These are phyloP conservation scores for Tetraselmis striata DNA, from an alignment of 139 green algal genomes.

Conservation along the genomic window DNA sequence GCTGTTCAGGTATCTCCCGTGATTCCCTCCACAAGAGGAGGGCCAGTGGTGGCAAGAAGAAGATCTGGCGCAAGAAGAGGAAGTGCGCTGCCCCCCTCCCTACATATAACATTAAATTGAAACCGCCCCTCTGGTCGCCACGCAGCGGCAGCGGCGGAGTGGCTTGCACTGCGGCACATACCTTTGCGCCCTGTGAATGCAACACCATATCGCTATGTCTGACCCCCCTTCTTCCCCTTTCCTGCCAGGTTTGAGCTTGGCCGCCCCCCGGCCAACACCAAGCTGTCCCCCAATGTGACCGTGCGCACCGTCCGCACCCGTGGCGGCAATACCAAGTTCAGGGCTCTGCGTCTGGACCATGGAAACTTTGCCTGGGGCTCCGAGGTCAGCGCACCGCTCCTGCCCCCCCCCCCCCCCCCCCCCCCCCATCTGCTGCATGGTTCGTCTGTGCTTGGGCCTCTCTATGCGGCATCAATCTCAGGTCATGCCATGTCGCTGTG, in stretches of 20 bases:
- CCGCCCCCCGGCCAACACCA: constrained; percentile 89
- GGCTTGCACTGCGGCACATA: too few relatives aligned
- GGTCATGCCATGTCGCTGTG: too few relatives aligned
- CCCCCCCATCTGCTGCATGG: too few relatives aligned
- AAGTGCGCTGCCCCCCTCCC: constrained; percentile 69
- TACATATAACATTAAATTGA: too few relatives aligned
- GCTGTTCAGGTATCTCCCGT: constrained; percentile 93
- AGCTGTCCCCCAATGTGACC: constrained; percentile 85
- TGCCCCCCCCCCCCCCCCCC: too few relatives aligned
- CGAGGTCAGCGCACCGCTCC: constrained; percentile 53
- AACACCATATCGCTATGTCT: too few relatives aligned
- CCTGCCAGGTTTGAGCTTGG: constrained; percentile 92
- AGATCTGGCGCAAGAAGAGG: constrained; percentile 96
- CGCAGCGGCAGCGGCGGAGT: too few relatives aligned
- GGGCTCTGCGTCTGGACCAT: constrained; percentile 89
- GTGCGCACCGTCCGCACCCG: constrained; percentile 85
- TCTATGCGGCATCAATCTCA: too few relatives aligned
- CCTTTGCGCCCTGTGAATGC: too few relatives aligned
- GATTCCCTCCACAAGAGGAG: constrained; percentile 96
- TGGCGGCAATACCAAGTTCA: constrained; percentile 97
- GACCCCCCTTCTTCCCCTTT: too few relatives aligned
- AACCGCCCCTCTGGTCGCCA: too few relatives aligned
- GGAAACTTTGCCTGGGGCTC: constrained; percentile 95
- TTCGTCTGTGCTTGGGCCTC: too few relatives aligned
- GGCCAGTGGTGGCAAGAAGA: constrained; percentile 91